phyloP scores from a whole-genome alignment of 345 rosid species.

The Rubroshorea leprosula region DNA sequence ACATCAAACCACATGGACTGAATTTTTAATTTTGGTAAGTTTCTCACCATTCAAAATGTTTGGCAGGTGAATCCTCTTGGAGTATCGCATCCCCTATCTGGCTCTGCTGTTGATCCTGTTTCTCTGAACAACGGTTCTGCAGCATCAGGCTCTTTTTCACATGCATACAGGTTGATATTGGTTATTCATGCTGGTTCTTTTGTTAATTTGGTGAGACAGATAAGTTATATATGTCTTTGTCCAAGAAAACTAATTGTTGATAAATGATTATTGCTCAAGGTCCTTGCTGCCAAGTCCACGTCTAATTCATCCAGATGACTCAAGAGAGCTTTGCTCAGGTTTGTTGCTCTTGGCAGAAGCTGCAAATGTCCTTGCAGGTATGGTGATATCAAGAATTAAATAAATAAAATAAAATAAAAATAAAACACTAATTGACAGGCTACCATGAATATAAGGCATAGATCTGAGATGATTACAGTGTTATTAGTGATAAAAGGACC shows the following conservation, averaged over 20 bases:
- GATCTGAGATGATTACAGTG: no score
- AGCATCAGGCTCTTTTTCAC: slow-evolving; percentile 4
- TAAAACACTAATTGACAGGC: background rate
- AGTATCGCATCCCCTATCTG: background rate
- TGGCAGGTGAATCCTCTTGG: slow-evolving; percentile 4
- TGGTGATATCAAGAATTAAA: background rate
- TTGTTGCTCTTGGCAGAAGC: slow-evolving; percentile 29
- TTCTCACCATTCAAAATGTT: background rate
- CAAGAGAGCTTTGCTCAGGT: slow-evolving; percentile 23
- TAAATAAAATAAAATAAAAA: no score
- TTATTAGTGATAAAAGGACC: no score
- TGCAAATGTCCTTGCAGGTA: slow-evolving; percentile 28
- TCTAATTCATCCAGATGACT: slow-evolving; percentile 14
- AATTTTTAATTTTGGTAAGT: slow-evolving; percentile 1
- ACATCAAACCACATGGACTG: background rate
- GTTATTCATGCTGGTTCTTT: background rate
- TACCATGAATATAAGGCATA: background rate
- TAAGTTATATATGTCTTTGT: background rate
- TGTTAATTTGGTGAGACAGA: background rate
- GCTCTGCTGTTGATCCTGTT: slow-evolving; percentile 4
- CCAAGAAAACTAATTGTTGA: slow-evolving; percentile 3
- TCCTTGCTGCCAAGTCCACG: background rate
- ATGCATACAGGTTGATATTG: slow-evolving; percentile 14
- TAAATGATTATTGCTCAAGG: slow-evolving; percentile 14
- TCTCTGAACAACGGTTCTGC: background rate